Percentiles rank a stretch among this genome's conserved stretches.
Conservation (phyloP, 2,329 filamentous ascomycete genomes). For the Aspergillus ochraceoroseus region DNA sequence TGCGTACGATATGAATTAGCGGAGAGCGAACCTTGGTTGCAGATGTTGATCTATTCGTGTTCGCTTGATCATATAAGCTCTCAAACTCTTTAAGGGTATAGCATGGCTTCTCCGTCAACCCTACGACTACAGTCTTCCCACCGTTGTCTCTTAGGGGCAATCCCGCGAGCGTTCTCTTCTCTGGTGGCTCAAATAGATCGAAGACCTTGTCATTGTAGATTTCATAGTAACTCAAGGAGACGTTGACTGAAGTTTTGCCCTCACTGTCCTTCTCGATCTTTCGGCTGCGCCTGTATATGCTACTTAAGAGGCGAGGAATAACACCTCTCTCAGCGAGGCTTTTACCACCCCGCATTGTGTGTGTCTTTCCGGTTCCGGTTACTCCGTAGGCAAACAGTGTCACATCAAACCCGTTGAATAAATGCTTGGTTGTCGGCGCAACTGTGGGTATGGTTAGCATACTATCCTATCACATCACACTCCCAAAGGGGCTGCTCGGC, state of each 20-base stretch:
- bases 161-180: slow-evolving; percentile 77
- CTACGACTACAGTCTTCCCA: slow-evolving; percentile 81
- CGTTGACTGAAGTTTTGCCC: slow-evolving; percentile 64
- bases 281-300: slow-evolving; percentile 76
- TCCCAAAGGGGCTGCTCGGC: slow-evolving; percentile 3
- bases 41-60: slow-evolving; percentile 82
- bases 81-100: slow-evolving; percentile 86
- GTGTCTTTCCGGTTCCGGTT: slow-evolving; percentile 89
- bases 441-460: slow-evolving; percentile 53
- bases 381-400: slow-evolving; percentile 92
- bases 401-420: slow-evolving; percentile 78
- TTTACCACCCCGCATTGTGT: slow-evolving; percentile 90
- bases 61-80: slow-evolving; percentile 81
- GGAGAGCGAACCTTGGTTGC: slow-evolving; percentile 62
- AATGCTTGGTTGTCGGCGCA: slow-evolving; percentile 79
- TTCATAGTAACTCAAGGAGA: slow-evolving; percentile 85
- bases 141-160: slow-evolving; percentile 79
- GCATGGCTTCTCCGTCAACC: slow-evolving; percentile 76
- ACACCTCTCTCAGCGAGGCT: slow-evolving; percentile 80
- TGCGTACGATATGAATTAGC: neutral
- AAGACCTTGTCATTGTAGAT: slow-evolving; percentile 97
- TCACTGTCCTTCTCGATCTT: slow-evolving; percentile 77
- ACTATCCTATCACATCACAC: too few relatives aligned
- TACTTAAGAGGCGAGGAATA: slow-evolving; percentile 78
- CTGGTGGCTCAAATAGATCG: slow-evolving; percentile 79